A percentile compares a stretch with the other conserved stretches of the same genome.
Conservation (phyloP, 192 early-diverging fungal genomes). For the Coemansia sp. region DNA sequence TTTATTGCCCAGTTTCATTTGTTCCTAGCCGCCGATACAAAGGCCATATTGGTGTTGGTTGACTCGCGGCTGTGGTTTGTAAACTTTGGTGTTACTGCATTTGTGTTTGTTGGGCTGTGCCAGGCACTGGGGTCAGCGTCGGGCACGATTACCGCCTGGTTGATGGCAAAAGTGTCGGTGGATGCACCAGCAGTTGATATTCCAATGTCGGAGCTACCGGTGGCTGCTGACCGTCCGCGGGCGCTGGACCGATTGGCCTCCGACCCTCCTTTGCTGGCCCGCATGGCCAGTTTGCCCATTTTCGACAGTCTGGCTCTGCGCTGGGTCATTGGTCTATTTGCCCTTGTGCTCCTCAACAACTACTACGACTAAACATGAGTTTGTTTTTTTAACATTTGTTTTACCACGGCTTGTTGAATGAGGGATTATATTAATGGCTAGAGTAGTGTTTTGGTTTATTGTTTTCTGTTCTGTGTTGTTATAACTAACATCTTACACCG, state of each 20-base stretch:
- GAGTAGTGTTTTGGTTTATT: too few relatives aligned
- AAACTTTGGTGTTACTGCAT: constrained; percentile 49
- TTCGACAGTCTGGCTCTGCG: constrained; percentile 16
- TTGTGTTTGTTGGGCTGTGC: constrained; percentile 57
- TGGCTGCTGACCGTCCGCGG: not conserved
- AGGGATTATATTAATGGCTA: too few relatives aligned
- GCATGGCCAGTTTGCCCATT: not conserved
- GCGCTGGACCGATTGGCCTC: constrained; percentile 35
- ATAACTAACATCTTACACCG: too few relatives aligned
- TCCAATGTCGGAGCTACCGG: constrained; percentile 24
- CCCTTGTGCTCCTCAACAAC: constrained; percentile 8
- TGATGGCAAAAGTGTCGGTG: constrained; percentile 15
- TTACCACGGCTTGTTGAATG: too few relatives aligned
- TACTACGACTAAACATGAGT: constrained; percentile 3
- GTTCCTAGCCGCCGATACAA: constrained; percentile 75
- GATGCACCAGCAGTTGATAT: not conserved
- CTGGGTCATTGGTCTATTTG: constrained; percentile 9
- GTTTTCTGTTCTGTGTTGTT: too few relatives aligned
- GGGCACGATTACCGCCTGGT: constrained; percentile 29
- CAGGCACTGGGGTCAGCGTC: constrained; percentile 54
- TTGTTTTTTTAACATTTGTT: not conserved
- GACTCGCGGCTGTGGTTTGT: constrained; percentile 56
- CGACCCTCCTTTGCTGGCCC: constrained; percentile 4
- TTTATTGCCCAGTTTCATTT: constrained; percentile 81
- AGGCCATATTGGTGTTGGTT: constrained; percentile 63